Evolutionary conservation across 208 protist species (phyloP), one percentile per base, ranked within the genome.

Genomic region (Naegleria lovaniensis): DNA sequence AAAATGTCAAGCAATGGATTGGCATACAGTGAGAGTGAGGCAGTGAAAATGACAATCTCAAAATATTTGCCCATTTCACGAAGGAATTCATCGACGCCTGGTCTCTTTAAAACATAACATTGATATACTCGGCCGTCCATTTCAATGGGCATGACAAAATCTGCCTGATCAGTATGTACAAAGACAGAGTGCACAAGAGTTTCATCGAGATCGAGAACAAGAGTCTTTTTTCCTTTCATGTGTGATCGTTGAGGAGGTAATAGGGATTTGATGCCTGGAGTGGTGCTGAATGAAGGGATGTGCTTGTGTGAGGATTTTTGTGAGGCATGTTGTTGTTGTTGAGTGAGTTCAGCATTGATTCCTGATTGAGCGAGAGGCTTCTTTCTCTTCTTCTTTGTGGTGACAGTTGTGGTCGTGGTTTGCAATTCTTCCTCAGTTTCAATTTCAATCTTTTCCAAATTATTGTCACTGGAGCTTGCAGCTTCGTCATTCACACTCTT

Each of bases 1-100:
- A 95, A 89, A 76, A 91, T 83, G 38, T 94, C 88, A 5, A 95
- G 88, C 33, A 95, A 75, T 15, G 83, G 91, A 90, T 94, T 89
- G 15, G 94, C 94, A 91, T 95, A 95, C 5, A 92, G 89, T 51
- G 59, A 9, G 43, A 93, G 91, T 41, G 92, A 94, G 19, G 94
- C 94, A 19, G 94, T 95, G 92, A 95, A 95, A 75, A 95, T 90
- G 43, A 93, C 93, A 85, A 95, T 88, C 76, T 94, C 92, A 52
- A 92, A 94, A 58, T 90, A 29, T 83, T 93, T 48, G 9, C 84
- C 40, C 5, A 94, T 87, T 29, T 86, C 51, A 51, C 84, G 29
- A 33, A 93, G 33, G 90, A 93, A 93, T 51, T 88, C 43, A 89
- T 94, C 92, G n/a, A 94, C 58, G 84, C 89, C 79, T n/a, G 93